Conservation (phyloP, 371 early-diverging fungal species). For the Dichotomocladium elegans region DNA sequence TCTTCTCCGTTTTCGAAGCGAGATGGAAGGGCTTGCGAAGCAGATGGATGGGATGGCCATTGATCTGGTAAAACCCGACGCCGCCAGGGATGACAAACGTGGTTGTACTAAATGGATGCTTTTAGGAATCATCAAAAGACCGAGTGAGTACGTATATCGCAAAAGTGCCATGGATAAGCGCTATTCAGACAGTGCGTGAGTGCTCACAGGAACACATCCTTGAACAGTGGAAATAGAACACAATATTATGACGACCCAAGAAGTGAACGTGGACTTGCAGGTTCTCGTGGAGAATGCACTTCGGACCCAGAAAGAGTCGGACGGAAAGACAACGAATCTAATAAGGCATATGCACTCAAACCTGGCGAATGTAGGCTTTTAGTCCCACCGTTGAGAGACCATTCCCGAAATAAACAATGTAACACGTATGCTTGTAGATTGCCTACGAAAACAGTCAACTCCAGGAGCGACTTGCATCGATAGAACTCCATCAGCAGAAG, state of each 20-base stretch:
- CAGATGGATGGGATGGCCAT: conserved; percentile 55
- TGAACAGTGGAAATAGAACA: conserved; percentile 38
- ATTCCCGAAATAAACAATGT: too few relatives aligned
- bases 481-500: conserved; percentile 27
- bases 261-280: conserved; percentile 61
- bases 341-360: conserved; percentile 55
- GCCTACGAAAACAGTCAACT: conserved; percentile 32
- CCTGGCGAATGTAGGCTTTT: conserved; percentile 49
- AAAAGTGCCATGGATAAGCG: too few relatives aligned
- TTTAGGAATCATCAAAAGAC: too few relatives aligned
- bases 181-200: too few relatives aligned
- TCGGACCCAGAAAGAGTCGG: conserved; percentile 52
- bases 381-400: too few relatives aligned
- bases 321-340: conserved; percentile 47
- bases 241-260: conserved; percentile 54
- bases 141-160: too few relatives aligned
- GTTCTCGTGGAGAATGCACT: conserved; percentile 54
- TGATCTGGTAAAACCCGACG: conserved; percentile 55
- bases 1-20: conserved; percentile 46
- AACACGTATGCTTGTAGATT: conserved; percentile 29
- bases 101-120: too few relatives aligned
- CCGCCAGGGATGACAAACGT: too few relatives aligned
- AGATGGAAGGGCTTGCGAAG: conserved; percentile 49
- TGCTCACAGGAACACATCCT: too few relatives aligned
- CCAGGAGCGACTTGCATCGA: conserved; percentile 21